These are phyloP conservation scores for Orbilia brochopaga DNA, from an alignment of 2,329 filamentous ascomycete species.

Conservation along the genomic window DNA sequence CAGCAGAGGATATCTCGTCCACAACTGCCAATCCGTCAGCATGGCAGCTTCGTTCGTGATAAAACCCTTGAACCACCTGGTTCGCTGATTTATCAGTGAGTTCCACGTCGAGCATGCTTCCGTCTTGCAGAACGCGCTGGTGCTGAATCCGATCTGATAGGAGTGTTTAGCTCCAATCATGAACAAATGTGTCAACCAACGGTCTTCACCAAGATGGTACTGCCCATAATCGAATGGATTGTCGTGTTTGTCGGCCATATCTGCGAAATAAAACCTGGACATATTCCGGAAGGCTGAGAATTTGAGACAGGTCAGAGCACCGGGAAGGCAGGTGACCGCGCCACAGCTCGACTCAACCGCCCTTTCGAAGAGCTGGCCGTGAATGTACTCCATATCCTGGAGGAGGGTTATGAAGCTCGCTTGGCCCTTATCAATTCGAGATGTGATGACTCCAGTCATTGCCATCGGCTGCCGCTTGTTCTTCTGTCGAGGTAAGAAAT, in stretches of 20 bases:
- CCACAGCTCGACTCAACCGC: constrained; percentile 94
- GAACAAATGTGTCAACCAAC: constrained; percentile 96
- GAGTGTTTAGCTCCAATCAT: constrained; percentile 95
- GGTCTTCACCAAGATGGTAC: constrained; percentile 90
- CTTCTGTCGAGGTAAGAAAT: constrained; percentile 27
- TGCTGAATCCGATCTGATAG: constrained; percentile 97
- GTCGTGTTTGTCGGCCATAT: constrained; percentile 92
- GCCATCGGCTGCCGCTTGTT: constrained; percentile 66
- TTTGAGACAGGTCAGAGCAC: constrained; percentile 91
- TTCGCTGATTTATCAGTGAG: constrained; percentile 88
- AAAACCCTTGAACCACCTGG: constrained; percentile 95
- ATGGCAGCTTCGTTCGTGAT: constrained; percentile 98
- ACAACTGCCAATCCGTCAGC: constrained; percentile 91
- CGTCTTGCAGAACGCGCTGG: constrained; percentile 96
- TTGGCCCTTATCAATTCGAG: constrained; percentile 95
- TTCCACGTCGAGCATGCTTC: constrained; percentile 77
- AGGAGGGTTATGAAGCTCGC: constrained; percentile 89
- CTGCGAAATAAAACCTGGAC: constrained; percentile 98
- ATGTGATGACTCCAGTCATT: constrained; percentile 97
- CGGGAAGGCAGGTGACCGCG: constrained; percentile 90
- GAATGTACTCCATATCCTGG: constrained; percentile 98
- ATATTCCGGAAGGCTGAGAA: constrained; percentile 96
- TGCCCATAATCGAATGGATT: constrained; percentile 97
- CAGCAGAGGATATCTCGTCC: constrained; percentile 87
- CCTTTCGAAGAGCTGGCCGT: constrained; percentile 93